A percentile compares a stretch with the other conserved stretches of the same genome.
These are phyloP conservation scores for Sindora glabra DNA, from an alignment of 306 rosid species.

Conservation along the genomic window DNA sequence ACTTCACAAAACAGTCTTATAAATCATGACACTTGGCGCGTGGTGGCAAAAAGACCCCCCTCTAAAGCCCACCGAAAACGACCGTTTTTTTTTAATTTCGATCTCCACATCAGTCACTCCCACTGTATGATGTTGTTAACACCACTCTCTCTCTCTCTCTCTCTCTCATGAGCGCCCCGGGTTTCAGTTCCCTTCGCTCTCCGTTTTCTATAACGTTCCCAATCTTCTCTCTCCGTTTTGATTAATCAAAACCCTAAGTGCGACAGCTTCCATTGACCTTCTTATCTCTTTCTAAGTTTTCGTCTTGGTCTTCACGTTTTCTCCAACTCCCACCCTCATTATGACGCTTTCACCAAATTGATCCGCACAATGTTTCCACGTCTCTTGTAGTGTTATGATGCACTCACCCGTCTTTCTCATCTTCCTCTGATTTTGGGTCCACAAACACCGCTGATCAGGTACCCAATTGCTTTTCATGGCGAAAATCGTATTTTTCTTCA, in stretches of 20 bases:
- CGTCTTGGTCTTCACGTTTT: slow-evolving; percentile 9
- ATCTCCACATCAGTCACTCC: too few relatives aligned
- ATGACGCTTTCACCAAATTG: neutral
- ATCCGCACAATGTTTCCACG: slow-evolving; percentile 26
- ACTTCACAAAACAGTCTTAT: too few relatives aligned
- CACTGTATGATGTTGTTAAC: neutral
- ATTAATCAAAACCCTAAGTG: slow-evolving; percentile 3
- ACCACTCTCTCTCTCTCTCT: neutral
- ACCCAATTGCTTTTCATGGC: neutral
- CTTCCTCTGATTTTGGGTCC: slow-evolving; percentile 53
- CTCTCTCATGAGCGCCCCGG: slow-evolving; percentile 5
- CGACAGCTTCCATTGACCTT: slow-evolving; percentile 13
- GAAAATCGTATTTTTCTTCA: neutral
- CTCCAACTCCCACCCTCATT: neutral
- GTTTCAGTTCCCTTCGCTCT: slow-evolving; percentile 8
- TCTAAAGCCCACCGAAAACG: neutral
- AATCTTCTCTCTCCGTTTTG: neutral
- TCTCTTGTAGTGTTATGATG: slow-evolving; percentile 41
- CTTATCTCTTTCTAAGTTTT: slow-evolving; percentile 1
- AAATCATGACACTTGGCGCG: too few relatives aligned
- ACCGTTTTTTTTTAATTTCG: too few relatives aligned
- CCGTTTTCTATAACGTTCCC: neutral
- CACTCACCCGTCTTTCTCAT: slow-evolving; percentile 49
- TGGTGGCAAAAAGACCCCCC: too few relatives aligned
- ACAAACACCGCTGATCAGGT: slow-evolving; percentile 51